Base-by-base conservation (phyloP, 2,329 filamentous ascomycete species). In the Sclerotinia sclerotiorum region DNA sequence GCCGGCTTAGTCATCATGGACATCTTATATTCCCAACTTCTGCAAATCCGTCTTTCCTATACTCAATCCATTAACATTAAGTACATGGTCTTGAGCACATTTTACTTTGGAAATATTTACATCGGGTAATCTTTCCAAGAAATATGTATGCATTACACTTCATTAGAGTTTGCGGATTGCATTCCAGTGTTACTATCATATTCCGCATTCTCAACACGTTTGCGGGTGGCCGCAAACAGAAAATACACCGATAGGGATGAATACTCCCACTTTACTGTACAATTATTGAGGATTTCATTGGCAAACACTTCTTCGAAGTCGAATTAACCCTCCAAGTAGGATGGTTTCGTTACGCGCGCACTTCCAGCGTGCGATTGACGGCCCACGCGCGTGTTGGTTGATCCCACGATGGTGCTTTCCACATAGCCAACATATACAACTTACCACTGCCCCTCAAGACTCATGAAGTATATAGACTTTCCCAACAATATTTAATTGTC, bases 171-270 rank as follows among this genome's bases (percentile, higher is more conserved):
- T 19, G 29, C 29, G n/a, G 46, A 51, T 51, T 13, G 2, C 29
- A 27, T n/a, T 39, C 39, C 60, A 21, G 54, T 35, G 19, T 39
- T 21, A 6, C 46, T 51, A 15, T 51, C 17, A 10, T 15, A 58
- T 24, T 58, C n/a, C 35, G 15, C 35, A 44, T 44, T 13, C 21
- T 24, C 7, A 15, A 51, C 39, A 24, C 46, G 46, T 51, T 62
- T 62, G 60, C 60, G 17, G 21, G 39, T 39, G 24, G 48, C 60
- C 44, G 46, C 46, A n/a, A 62, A 19, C 44, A 48, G 24, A 51
- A 32, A 51, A 11, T 39, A 27, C 19, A 13, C n/a, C 29, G 46
- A 39, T 39, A 32, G 15, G 19, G 32, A 51, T 13, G 60, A 39
- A 27, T 11, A 32, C 32, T 62, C 58, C n/a, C 15, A 39, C 29